Base-by-base conservation (phyloP, 2,329 filamentous ascomycete species). In the Beauveria sp. region DNA sequence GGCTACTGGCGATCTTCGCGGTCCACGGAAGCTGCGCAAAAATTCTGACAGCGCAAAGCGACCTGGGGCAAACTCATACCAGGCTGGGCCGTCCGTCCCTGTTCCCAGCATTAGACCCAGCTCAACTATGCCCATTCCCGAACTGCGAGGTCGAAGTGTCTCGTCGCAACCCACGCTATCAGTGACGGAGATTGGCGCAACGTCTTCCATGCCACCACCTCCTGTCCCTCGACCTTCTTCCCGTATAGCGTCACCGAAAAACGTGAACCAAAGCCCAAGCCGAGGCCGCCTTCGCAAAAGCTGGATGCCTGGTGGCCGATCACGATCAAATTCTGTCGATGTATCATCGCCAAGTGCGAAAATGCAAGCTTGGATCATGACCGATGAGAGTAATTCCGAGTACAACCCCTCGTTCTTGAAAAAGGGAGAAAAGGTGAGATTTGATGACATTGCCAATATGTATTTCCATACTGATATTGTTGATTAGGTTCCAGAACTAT, bases 401-500 rank as follows among this genome's bases (percentile, higher is more conserved):
- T 88, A 88, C 69, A 86, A 83, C 68, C 75, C 80, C 0, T 69
- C 75, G 7, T 77, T 79, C 38, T 71, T 88, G 59, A 69, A 76
- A 24, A 80, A 80, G 49, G 81, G 79, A 22, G 83, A 87, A 66
- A 85, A 82, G 75, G 82, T 84, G 68, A 65, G 63, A 56, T 20
- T 24, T 12, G 20, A 6, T 43, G 22, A 16, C 38, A 46, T 22
- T 31, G n/a, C 60, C n/a, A 26, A 62, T 53, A 43, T n/a, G 59
- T 58, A 45, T 59, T 24, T 65, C 64, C 40, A 38, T 64, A 58
- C 61, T 49, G 57, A 66, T 65, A 65, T 68, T 62, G 3, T 49
- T 46, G 56, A 46, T 14, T 62, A 86, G 83, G 82, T 88, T 4
- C 83, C 85, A 1, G 86, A 88, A 70, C 72, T 89, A 22, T 88